These are phyloP conservation scores for Scheffersomyces lignicola DNA, from an alignment of 1,139 yeast species.

Conservation along the genomic window DNA sequence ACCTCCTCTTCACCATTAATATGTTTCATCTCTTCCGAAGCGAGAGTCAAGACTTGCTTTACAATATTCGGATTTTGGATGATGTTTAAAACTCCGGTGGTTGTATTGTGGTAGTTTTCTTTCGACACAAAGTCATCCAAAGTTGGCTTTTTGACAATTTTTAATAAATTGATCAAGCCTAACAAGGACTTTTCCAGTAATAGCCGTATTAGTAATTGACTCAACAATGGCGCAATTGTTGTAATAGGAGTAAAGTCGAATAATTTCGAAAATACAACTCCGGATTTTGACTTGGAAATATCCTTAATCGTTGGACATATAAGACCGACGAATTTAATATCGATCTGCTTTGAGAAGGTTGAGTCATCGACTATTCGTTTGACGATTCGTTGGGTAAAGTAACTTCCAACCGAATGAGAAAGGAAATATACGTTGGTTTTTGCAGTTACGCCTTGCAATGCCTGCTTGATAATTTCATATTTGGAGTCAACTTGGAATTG, in stretches of 20 bases:
- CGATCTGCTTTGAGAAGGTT: constrained; percentile 17
- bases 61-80: constrained; percentile 41
- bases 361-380: constrained; percentile 21
- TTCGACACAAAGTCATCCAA: constrained; percentile 1
- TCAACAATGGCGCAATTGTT: constrained; percentile 21
- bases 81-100: constrained; percentile 44
- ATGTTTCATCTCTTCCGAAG: constrained; percentile 53
- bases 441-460: too few species aligned
- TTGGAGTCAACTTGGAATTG: constrained; percentile 57
- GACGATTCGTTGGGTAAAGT: constrained; percentile 53
- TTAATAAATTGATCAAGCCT: constrained; percentile 19
- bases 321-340: constrained; percentile 50
- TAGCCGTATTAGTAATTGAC: constrained; percentile 20
- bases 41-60: constrained; percentile 55
- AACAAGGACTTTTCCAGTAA: constrained; percentile 21
- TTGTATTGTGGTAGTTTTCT: constrained; percentile 26
- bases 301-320: constrained; percentile 65
- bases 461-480: constrained; percentile 34
- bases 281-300: constrained; percentile 53
- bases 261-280: constrained; percentile 35
- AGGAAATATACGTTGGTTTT: constrained; percentile 42
- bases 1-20: constrained; percentile 44
- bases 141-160: constrained; percentile 24
- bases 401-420: constrained; percentile 67
- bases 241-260: constrained; percentile 34